Conservation (phyloP, 1,139 yeast species). For the Meyerozyma smithsonii region DNA sequence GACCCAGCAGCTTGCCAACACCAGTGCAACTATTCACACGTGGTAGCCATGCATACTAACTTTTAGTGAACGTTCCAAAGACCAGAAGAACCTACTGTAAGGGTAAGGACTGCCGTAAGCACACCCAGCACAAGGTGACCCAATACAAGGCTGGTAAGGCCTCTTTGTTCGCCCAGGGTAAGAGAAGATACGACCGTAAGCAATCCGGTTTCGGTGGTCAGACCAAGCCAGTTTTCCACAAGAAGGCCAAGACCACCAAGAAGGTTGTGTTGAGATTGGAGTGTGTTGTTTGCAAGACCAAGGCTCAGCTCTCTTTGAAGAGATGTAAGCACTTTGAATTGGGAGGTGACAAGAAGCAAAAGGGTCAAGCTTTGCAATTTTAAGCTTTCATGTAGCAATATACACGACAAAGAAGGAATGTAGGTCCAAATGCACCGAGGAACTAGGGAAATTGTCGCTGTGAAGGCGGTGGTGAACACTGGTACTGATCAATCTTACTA, state of each 20-base stretch:
- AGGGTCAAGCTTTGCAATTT: slow-evolving; percentile 98
- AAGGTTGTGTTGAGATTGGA: slow-evolving; percentile 99
- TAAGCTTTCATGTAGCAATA: slow-evolving; percentile 28
- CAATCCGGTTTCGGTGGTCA: slow-evolving; percentile 99
- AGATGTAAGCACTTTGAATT: slow-evolving; percentile 99
- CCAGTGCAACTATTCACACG: too few species aligned
- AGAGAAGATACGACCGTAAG: slow-evolving; percentile 99
- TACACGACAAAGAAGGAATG: slow-evolving; percentile 2
- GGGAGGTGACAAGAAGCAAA: slow-evolving; percentile 99
- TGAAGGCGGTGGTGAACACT: not conserved
- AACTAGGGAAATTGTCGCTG: too few species aligned
- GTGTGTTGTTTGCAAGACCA: slow-evolving; percentile 98
- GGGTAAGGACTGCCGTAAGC: slow-evolving; percentile 98
- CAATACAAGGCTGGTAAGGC: slow-evolving; percentile 99
- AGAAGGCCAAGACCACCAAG: slow-evolving; percentile 99
- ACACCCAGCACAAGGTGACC: slow-evolving; percentile 99
- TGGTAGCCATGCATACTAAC: too few species aligned
- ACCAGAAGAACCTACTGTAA: slow-evolving; percentile 99
- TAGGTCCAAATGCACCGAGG: too few species aligned
- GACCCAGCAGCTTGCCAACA: too few species aligned
- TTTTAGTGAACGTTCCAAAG: slow-evolving; percentile 99
- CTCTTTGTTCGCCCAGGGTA: slow-evolving; percentile 98
- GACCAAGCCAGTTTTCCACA: slow-evolving; percentile 99
- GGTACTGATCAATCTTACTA: too few species aligned
- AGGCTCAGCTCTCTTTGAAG: slow-evolving; percentile 96